Conservation (phyloP, 257 asterid species). For the Gardenia jasminoides region DNA sequence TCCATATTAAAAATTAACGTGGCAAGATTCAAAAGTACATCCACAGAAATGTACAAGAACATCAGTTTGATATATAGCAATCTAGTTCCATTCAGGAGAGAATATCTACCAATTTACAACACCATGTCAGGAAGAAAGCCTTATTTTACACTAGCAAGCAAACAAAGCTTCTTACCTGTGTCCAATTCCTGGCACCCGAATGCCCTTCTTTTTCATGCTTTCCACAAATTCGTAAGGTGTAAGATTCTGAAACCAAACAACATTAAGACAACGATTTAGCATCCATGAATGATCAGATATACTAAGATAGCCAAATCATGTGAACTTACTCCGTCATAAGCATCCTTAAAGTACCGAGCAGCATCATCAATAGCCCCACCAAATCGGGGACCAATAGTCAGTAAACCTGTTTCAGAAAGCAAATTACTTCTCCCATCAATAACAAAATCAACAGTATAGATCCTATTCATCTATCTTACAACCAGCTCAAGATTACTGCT, state of each 20-base stretch:
- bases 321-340: constrained; percentile 72
- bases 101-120: not conserved
- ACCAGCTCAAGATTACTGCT: not conserved
- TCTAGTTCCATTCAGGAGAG: not conserved
- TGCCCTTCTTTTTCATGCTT: constrained; percentile 98
- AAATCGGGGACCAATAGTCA: constrained; percentile 98
- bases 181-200: constrained; percentile 98
- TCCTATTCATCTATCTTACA: constrained; percentile 3
- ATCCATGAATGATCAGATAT: constrained; percentile 4
- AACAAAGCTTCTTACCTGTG: constrained; percentile 65
- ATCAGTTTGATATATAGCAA: not conserved
- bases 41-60: not conserved
- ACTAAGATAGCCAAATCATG: not conserved
- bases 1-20: not conserved
- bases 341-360: constrained; percentile 99
- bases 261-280: not conserved
- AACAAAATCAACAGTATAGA: constrained; percentile 8
- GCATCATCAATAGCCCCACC: constrained; percentile 99
- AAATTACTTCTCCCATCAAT: constrained; percentile 20
- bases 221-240: constrained; percentile 97
- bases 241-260: constrained; percentile 54
- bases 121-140: not conserved
- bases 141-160: not conserved
- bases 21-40: not conserved
- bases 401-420: constrained; percentile 56